A percentile compares a stretch with the other conserved stretches of the same genome.
These are phyloP conservation scores for Naegleria gruberi DNA, from an alignment of 208 protist species.

Conservation along the genomic window DNA sequence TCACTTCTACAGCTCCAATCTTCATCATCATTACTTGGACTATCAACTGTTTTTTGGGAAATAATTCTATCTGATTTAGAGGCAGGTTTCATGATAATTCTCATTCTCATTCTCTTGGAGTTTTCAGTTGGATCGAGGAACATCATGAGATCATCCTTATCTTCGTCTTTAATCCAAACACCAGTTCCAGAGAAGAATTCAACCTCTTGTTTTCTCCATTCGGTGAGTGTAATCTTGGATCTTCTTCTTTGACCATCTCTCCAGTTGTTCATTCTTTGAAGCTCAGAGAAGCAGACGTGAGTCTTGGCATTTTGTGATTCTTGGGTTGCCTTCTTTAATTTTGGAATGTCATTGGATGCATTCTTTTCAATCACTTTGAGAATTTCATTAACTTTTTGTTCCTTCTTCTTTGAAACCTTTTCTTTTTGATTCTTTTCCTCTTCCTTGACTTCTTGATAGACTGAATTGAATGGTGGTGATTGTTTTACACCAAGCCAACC, in stretches of 20 bases:
- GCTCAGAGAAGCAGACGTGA: neutral
- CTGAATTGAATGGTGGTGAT: neutral
- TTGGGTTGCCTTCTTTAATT: neutral
- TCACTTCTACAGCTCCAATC: neutral
- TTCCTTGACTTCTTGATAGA: neutral
- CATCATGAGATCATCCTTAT: neutral
- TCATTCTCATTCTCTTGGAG: neutral
- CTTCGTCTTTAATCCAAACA: neutral
- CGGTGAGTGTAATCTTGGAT: neutral
- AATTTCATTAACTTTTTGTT: neutral
- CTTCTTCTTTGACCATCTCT: neutral
- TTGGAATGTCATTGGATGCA: neutral
- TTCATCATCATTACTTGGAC: neutral
- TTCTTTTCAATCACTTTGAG: neutral
- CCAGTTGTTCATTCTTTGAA: slow-evolving; percentile 3
- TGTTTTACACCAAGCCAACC: neutral
- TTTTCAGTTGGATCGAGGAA: neutral
- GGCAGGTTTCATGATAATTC: neutral
- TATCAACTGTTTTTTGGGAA: neutral
- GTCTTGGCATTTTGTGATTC: neutral
- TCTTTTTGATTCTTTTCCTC: neutral
- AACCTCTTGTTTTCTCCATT: neutral
- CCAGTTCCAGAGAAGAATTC: neutral
- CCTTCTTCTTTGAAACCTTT: neutral
- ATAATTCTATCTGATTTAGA: neutral